These are phyloP conservation scores for Zasmidium cellare DNA, from an alignment of 2,329 filamentous ascomycete genomes.

Conservation along the genomic window DNA sequence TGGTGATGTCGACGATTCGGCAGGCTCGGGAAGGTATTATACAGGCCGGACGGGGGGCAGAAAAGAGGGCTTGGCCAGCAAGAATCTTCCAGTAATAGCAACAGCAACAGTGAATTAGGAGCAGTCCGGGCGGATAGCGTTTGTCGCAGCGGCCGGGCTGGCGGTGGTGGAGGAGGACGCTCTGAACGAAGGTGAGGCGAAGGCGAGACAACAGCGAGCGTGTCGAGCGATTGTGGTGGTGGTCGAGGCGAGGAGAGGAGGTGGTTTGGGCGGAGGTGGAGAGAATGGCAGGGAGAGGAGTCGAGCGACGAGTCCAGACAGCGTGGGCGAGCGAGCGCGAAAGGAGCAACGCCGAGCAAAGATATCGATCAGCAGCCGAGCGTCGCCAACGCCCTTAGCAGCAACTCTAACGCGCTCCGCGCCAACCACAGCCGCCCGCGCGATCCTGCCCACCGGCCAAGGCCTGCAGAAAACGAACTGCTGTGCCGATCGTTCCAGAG, in stretches of 20 bases:
- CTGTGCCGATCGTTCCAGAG: neutral
- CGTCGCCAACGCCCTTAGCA: no score
- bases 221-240: conserved; percentile 4
- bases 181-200: conserved; percentile 1
- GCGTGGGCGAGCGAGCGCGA: neutral
- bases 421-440: no score
- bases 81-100: conserved; percentile 10
- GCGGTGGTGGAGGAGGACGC: neutral
- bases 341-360: neutral
- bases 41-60: neutral
- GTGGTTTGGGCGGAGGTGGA: neutral
- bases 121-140: neutral
- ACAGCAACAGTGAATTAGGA: conserved; percentile 4
- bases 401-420: no score
- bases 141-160: neutral
- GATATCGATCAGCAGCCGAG: no score
- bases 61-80: conserved; percentile 20
- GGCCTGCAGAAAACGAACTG: neutral
- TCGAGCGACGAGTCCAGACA: conserved; percentile 1
- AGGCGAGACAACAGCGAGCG: conserved; percentile 9
- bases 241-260: conserved; percentile 7
- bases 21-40: conserved; percentile 4
- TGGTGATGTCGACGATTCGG: neutral
- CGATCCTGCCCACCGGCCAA: no score
- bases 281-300: conserved; percentile 1